Conservation (phyloP, 345 rosid species). For the Psidium friedrichsthalianum region DNA sequence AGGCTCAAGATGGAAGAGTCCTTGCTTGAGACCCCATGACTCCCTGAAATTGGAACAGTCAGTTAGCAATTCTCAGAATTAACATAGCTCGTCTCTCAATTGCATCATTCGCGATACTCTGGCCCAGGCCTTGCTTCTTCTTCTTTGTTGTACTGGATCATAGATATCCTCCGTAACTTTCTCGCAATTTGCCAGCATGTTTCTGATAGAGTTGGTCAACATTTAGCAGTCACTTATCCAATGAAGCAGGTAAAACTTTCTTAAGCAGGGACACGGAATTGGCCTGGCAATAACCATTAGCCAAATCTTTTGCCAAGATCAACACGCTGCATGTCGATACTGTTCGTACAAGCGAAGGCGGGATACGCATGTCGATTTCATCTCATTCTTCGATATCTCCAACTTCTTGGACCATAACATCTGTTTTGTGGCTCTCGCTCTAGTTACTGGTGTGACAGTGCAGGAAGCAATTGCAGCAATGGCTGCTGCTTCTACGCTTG, state of each 20-base stretch:
- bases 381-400: not conserved
- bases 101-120: not conserved
- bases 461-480: not conserved
- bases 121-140: not conserved
- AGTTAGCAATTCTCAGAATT: not conserved
- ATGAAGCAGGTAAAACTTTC: not conserved
- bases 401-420: not conserved
- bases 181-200: not conserved
- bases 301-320: not conserved
- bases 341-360: not conserved
- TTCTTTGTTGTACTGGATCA: not conserved
- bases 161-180: not conserved
- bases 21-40: not conserved
- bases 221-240: not conserved
- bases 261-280: not conserved
- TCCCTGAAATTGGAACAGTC: not conserved
- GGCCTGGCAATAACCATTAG: not conserved
- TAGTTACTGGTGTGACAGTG: not conserved
- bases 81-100: not conserved
- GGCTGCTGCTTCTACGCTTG: not conserved
- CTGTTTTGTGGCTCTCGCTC: not conserved
- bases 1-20: not conserved
- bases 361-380: not conserved
- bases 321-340: not conserved
- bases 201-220: not conserved